A percentile compares a stretch with the other conserved stretches of the same genome.
These are phyloP conservation scores for Microdochium nivale DNA, from an alignment of 2,329 filamentous ascomycete genomes.

Conservation along the genomic window DNA sequence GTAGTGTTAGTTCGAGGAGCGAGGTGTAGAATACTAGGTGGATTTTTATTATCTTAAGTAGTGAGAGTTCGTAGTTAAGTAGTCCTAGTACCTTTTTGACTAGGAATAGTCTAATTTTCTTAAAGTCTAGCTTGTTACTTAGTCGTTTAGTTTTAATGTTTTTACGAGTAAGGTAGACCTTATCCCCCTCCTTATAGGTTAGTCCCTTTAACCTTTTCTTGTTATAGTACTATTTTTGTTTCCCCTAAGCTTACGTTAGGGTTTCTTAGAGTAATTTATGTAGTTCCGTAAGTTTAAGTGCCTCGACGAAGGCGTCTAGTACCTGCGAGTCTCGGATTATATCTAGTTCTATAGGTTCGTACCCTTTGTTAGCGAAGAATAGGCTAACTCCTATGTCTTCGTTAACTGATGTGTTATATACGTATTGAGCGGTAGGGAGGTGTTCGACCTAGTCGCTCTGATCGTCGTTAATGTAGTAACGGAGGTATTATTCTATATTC, in stretches of 20 bases:
- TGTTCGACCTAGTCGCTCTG: not conserved
- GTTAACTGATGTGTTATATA: not conserved
- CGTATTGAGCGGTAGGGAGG: not conserved
- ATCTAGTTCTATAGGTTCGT: not conserved
- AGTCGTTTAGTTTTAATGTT: not conserved
- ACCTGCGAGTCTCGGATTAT: not conserved
- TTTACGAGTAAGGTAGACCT: conserved; percentile 1
- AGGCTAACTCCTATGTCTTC: conserved; percentile 1
- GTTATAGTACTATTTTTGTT: conserved; percentile 1
- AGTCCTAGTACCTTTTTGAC: conserved; percentile 1
- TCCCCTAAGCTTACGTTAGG: conserved; percentile 1
- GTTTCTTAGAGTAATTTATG: too few relatives aligned
- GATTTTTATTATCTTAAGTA: not conserved
- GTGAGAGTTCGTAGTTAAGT: conserved; percentile 2
- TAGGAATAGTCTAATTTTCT: conserved; percentile 1
- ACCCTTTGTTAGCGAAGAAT: not conserved
- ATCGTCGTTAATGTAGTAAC: not conserved
- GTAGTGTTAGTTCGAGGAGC: conserved; percentile 1
- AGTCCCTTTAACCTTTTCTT: not conserved
- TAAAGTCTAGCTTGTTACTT: conserved; percentile 1
- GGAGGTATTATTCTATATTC: not conserved
- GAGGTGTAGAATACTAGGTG: conserved; percentile 3
- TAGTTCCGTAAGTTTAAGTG: not conserved
- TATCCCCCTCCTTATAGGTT: not conserved
- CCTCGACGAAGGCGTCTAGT: not conserved